Percentiles rank a stretch among this genome's conserved stretches.
These are phyloP conservation scores for Alternaria hordeiaustralica DNA, from an alignment of 2,329 filamentous ascomycete genomes.

Conservation along the genomic window DNA sequence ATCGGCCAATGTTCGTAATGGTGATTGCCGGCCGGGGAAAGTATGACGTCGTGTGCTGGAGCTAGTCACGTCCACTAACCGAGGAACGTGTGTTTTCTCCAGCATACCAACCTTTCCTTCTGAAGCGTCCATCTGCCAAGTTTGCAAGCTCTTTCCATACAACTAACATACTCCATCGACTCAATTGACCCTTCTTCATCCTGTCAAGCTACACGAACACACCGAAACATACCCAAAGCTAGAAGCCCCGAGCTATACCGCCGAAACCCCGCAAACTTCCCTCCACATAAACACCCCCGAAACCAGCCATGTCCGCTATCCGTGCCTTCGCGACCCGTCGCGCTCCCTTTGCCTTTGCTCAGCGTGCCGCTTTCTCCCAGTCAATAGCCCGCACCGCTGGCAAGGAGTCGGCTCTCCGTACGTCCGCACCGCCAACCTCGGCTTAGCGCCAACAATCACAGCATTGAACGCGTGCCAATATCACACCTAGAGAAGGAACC, in stretches of 20 bases:
- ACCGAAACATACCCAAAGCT: neutral
- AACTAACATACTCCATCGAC: neutral
- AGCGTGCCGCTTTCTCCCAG: conserved; percentile 48
- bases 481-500: neutral
- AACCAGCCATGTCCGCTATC: conserved; percentile 39
- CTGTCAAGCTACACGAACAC: neutral
- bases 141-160: neutral
- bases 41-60: conserved; percentile 10
- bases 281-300: neutral
- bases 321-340: conserved; percentile 41
- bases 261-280: conserved; percentile 8
- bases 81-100: conserved; percentile 16
- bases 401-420: conserved; percentile 56
- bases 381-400: conserved; percentile 48
- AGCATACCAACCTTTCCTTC: conserved; percentile 5
- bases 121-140: conserved; percentile 2
- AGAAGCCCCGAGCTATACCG: conserved; percentile 1
- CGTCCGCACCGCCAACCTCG: conserved; percentile 17
- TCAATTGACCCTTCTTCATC: neutral
- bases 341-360: conserved; percentile 36
- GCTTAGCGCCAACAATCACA: neutral
- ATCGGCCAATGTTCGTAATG: conserved; percentile 15
- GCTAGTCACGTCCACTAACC: conserved; percentile 12
- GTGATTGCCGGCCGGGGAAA: conserved; percentile 9
- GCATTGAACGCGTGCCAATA: neutral